A percentile compares a stretch with the other conserved stretches of the same genome.
Evolutionary conservation across 192 early-diverging fungal species (phyloP).

Genomic region (Paraglomus brasilianum): DNA sequence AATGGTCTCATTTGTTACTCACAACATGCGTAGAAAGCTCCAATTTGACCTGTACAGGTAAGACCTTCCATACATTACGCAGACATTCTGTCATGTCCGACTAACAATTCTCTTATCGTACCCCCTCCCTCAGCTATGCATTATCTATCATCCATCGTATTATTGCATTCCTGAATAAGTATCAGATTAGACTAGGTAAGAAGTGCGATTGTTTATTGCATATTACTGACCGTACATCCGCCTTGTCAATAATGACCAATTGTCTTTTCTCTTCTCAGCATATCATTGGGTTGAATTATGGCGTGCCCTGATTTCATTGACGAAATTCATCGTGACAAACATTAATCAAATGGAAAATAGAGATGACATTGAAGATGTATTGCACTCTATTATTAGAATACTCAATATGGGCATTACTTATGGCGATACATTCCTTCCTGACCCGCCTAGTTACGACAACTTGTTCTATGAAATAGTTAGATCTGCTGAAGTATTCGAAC

Average conservation of each 20-base stretch:
- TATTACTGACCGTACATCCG: not conserved
- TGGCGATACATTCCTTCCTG: constrained; percentile 51
- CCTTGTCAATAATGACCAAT: not conserved
- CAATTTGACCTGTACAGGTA: constrained; percentile 49
- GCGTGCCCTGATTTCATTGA: constrained; percentile 46
- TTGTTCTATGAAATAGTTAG: constrained; percentile 59
- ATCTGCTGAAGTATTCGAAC: constrained; percentile 25
- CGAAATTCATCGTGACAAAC: constrained; percentile 46
- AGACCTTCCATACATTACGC: not conserved
- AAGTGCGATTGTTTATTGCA: not conserved
- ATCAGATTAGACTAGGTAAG: constrained; percentile 37
- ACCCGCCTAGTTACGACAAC: constrained; percentile 49
- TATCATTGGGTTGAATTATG: constrained; percentile 60
- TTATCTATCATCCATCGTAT: constrained; percentile 38
- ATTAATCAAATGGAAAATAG: constrained; percentile 35
- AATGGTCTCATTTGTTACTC: constrained; percentile 50
- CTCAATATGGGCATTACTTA: constrained; percentile 50
- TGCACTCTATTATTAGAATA: constrained; percentile 34
- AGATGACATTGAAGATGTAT: constrained; percentile 11
- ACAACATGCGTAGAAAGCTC: constrained; percentile 57
- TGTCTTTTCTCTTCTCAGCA: constrained; percentile 28
- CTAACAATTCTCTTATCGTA: not conserved
- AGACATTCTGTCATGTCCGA: not conserved
- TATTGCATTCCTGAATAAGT: constrained; percentile 29
- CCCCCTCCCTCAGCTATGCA: constrained; percentile 15